These are phyloP conservation scores for Rhizophagus prolifer DNA, from an alignment of 192 early-diverging fungal genomes.

Conservation along the genomic window DNA sequence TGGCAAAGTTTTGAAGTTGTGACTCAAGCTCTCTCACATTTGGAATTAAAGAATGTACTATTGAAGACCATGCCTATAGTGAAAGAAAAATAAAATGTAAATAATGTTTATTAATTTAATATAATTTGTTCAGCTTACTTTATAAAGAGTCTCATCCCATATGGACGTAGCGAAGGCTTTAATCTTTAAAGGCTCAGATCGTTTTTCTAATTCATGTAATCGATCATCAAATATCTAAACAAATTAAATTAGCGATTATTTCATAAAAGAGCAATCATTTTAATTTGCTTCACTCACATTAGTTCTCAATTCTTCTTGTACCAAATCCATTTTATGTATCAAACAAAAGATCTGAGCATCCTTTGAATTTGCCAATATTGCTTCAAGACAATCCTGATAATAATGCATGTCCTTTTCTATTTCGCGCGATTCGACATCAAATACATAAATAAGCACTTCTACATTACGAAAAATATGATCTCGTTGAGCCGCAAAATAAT, in stretches of 20 bases:
- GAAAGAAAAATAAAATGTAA: neutral
- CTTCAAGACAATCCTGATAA: constrained; percentile 85
- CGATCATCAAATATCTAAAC: constrained; percentile 65
- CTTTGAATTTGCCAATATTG: constrained; percentile 74
- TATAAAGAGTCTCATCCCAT: constrained; percentile 92
- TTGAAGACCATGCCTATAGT: constrained; percentile 92
- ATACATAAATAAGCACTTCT: constrained; percentile 98
- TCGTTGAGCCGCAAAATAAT: constrained; percentile 87
- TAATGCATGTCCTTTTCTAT: constrained; percentile 88
- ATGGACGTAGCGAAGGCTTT: constrained; percentile 81
- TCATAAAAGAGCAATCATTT: neutral
- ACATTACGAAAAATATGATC: constrained; percentile 98
- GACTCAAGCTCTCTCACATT: constrained; percentile 81
- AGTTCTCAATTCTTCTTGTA: constrained; percentile 72
- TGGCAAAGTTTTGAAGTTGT: constrained; percentile 77
- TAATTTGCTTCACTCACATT: constrained; percentile 39
- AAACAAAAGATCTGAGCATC: constrained; percentile 95
- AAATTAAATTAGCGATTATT: constrained; percentile 27
- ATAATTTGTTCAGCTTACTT: constrained; percentile 40
- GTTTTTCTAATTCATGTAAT: constrained; percentile 60
- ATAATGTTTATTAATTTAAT: neutral
- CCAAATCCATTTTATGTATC: constrained; percentile 98
- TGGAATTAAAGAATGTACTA: constrained; percentile 93
- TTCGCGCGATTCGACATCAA: constrained; percentile 92
- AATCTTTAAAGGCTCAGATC: constrained; percentile 68